Percentiles rank a stretch among this genome's conserved stretches.
Conservation (phyloP, 2,329 filamentous ascomycete genomes). For the Camptophora hylomeconis region DNA sequence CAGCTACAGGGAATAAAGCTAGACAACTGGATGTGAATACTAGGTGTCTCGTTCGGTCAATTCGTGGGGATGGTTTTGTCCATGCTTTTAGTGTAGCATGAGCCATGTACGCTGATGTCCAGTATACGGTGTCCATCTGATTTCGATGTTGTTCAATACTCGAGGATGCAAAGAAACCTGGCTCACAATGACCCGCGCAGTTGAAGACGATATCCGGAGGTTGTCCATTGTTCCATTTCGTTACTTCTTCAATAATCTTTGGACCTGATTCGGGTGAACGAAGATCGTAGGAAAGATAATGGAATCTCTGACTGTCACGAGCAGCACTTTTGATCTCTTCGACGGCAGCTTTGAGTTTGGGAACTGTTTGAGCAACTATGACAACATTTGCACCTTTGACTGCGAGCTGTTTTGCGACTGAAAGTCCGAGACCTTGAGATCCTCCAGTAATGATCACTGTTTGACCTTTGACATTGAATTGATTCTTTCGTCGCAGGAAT, state of each 20-base stretch:
- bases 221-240: slow-evolving; percentile 60
- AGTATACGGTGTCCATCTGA: slow-evolving; percentile 92
- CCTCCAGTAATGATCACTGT: slow-evolving; percentile 82
- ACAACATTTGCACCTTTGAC: slow-evolving; percentile 76
- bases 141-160: slow-evolving; percentile 51
- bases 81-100: slow-evolving; percentile 66
- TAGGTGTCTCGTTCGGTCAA: slow-evolving; percentile 48
- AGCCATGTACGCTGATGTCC: slow-evolving; percentile 72
- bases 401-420: slow-evolving; percentile 60
- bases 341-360: slow-evolving; percentile 61
- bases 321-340: slow-evolving; percentile 48
- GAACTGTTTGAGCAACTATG: slow-evolving; percentile 64
- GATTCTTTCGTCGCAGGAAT: slow-evolving; percentile 42
- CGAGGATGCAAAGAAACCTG: slow-evolving; percentile 65
- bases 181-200: slow-evolving; percentile 62
- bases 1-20: slow-evolving; percentile 63
- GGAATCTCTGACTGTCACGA: slow-evolving; percentile 63
- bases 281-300: slow-evolving; percentile 73
- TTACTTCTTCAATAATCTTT: slow-evolving; percentile 57
- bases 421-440: slow-evolving; percentile 82
- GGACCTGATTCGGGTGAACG: slow-evolving; percentile 55
- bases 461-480: slow-evolving; percentile 76
- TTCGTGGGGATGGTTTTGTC: slow-evolving; percentile 36
- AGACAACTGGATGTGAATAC: slow-evolving; percentile 73
- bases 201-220: slow-evolving; percentile 85